These are phyloP conservation scores for Pachysandra terminalis DNA, from an alignment of 164 flowering plant genomes.

Conservation along the genomic window DNA sequence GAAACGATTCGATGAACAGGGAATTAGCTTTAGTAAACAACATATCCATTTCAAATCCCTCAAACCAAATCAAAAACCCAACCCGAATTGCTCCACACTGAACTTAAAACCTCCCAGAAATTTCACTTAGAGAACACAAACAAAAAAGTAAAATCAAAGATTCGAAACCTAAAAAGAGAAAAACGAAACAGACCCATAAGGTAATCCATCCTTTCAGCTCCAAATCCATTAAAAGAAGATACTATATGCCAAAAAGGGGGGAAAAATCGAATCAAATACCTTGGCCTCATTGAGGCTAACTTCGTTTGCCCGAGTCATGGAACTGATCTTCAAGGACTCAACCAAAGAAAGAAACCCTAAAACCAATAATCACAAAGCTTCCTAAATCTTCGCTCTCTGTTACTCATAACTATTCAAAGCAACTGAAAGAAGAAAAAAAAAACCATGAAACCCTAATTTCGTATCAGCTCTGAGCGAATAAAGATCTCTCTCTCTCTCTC, in stretches of 20 bases:
- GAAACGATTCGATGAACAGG: too few relatives aligned
- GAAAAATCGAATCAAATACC: slow-evolving; percentile 34
- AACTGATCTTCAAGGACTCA: neutral
- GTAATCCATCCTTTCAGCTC: neutral
- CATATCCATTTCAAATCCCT: too few relatives aligned
- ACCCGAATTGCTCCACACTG: neutral
- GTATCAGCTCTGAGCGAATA: too few relatives aligned
- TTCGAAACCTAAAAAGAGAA: neutral
- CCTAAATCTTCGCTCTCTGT: slow-evolving; percentile 9
- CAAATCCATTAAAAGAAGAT: neutral
- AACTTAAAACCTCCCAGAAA: neutral
- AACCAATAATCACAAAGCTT: slow-evolving; percentile 16
- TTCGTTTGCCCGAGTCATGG: slow-evolving; percentile 57
- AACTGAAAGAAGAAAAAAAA: neutral
- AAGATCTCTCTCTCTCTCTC: too few relatives aligned
- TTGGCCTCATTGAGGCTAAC: slow-evolving; percentile 55
- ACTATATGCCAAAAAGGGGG: too few relatives aligned
- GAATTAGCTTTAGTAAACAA: too few relatives aligned
- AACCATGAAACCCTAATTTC: neutral
- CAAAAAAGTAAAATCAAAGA: slow-evolving; percentile 1
- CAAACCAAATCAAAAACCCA: slow-evolving; percentile 3
- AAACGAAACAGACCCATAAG: neutral
- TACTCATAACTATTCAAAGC: slow-evolving; percentile 5
- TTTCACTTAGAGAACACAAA: slow-evolving; percentile 1
- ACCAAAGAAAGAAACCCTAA: slow-evolving; percentile 1